Evolutionary conservation across 2,329 filamentous ascomycete species (phyloP).

Genomic region (Ceratocystis destructans): DNA sequence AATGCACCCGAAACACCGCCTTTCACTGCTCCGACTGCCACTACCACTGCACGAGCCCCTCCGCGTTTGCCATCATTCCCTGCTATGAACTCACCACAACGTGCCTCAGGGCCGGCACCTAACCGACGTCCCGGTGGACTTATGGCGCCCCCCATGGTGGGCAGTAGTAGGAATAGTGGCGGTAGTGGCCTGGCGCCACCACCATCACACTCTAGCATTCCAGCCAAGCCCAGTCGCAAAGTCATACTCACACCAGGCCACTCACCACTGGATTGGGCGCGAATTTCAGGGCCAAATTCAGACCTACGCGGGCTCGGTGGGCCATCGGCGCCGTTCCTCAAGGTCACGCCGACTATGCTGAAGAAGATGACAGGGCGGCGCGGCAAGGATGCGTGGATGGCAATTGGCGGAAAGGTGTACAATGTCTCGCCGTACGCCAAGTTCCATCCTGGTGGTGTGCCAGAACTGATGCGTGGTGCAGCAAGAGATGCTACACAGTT

Average conservation of each 20-base stretch:
- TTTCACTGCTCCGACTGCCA: conserved; percentile 22
- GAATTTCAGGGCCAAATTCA: conserved; percentile 48
- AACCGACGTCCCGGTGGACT: conserved; percentile 25
- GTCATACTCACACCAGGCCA: conserved; percentile 79
- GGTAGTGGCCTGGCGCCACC: conserved; percentile 38
- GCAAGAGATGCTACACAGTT: conserved; percentile 48
- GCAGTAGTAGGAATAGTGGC: conserved; percentile 19
- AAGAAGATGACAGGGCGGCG: conserved; percentile 67
- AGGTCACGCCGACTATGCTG: conserved; percentile 72
- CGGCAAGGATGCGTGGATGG: conserved; percentile 81
- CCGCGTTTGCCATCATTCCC: conserved; percentile 35
- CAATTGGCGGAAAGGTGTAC: conserved; percentile 79
- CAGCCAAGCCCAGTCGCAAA: conserved; percentile 48
- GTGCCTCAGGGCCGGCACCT: conserved; percentile 30
- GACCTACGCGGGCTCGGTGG: conserved; percentile 53
- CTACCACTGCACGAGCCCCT: conserved; percentile 23
- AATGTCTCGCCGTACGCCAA: conserved; percentile 81
- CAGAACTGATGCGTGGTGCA: conserved; percentile 53
- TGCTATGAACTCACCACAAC: conserved; percentile 38
- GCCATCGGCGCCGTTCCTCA: conserved; percentile 39
- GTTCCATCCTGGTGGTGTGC: conserved; percentile 79
- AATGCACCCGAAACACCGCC: neutral
- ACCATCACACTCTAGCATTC: conserved; percentile 38
- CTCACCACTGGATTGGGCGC: conserved; percentile 92
- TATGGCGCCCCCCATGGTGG: neutral